phyloP scores from a whole-genome alignment of 352 stramenopile species.

The Saprolegnia diclina region DNA sequence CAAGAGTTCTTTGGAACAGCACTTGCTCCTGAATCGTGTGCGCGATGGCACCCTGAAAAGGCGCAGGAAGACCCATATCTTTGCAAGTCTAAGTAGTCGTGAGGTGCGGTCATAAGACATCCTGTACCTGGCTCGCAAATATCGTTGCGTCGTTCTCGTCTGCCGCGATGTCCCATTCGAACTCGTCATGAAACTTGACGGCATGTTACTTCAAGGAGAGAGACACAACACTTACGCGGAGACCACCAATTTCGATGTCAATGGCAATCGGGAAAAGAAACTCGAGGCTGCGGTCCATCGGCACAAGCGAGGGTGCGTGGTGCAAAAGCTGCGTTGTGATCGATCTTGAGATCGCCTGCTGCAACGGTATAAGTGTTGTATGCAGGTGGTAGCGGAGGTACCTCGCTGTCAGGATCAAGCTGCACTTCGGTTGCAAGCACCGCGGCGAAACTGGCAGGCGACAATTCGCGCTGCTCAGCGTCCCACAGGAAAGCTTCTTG shows the following conservation, averaged over 20 bases:
- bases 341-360: too few species aligned
- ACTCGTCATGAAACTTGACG: neutral
- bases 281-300: neutral
- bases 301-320: too few species aligned
- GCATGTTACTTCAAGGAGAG: too few species aligned
- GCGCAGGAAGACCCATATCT: neutral
- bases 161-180: neutral
- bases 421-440: neutral
- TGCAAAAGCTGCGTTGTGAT: too few species aligned
- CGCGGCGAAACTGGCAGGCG: neutral
- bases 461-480: neutral
- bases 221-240: neutral
- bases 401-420: neutral
- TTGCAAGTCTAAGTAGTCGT: neutral
- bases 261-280: neutral
- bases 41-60: neutral
- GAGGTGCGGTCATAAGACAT: too few species aligned
- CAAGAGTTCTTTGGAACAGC: slow-evolving; percentile 29
- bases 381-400: too few species aligned
- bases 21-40: neutral
- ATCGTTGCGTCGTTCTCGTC: neutral
- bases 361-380: too few species aligned
- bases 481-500: neutral
- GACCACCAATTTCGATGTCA: neutral
- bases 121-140: neutral